Evolutionary conservation across 352 stramenopile genomes (phyloP).

Genomic region (Pythium apleroticum): DNA sequence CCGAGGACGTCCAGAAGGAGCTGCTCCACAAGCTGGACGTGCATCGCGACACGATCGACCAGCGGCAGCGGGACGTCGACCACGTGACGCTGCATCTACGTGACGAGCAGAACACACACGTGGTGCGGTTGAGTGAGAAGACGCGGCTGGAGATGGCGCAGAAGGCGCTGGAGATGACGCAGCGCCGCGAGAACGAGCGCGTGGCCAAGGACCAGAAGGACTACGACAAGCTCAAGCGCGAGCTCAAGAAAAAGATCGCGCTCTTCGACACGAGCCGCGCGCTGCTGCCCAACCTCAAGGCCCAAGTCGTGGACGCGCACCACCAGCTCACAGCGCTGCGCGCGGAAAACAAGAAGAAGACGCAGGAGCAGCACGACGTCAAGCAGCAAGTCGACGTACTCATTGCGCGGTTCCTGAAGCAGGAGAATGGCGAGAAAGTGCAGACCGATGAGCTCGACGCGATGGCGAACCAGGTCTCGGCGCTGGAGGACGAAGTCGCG

Average conservation of each 20-base stretch:
- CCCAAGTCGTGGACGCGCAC: slow-evolving; percentile 77
- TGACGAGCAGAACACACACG: slow-evolving; percentile 84
- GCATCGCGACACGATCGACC: slow-evolving; percentile 88
- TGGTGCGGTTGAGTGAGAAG: slow-evolving; percentile 70
- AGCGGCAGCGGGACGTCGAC: slow-evolving; percentile 90
- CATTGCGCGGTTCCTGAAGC: slow-evolving; percentile 85
- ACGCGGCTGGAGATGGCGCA: slow-evolving; percentile 62
- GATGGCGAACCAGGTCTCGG: slow-evolving; percentile 58
- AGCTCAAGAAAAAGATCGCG: slow-evolving; percentile 89
- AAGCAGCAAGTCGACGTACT: slow-evolving; percentile 92
- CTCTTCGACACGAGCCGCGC: slow-evolving; percentile 69
- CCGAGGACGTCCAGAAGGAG: slow-evolving; percentile 77
- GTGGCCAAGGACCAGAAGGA: slow-evolving; percentile 68
- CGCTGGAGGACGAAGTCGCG: slow-evolving; percentile 79
- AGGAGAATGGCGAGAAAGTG: slow-evolving; percentile 82
- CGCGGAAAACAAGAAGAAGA: slow-evolving; percentile 71
- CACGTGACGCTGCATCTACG: slow-evolving; percentile 84
- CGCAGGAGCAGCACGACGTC: slow-evolving; percentile 65
- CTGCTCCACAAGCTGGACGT: slow-evolving; percentile 87
- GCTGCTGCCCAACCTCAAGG: slow-evolving; percentile 77
- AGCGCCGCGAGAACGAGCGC: slow-evolving; percentile 64
- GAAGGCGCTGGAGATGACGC: slow-evolving; percentile 49
- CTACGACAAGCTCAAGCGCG: slow-evolving; percentile 82
- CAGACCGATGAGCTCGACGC: slow-evolving; percentile 65
- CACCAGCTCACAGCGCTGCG: slow-evolving; percentile 59